Evolutionary conservation across 306 rosid species (phyloP), one percentile per base, ranked within the genome.

Genomic region (Vicia faba): DNA sequence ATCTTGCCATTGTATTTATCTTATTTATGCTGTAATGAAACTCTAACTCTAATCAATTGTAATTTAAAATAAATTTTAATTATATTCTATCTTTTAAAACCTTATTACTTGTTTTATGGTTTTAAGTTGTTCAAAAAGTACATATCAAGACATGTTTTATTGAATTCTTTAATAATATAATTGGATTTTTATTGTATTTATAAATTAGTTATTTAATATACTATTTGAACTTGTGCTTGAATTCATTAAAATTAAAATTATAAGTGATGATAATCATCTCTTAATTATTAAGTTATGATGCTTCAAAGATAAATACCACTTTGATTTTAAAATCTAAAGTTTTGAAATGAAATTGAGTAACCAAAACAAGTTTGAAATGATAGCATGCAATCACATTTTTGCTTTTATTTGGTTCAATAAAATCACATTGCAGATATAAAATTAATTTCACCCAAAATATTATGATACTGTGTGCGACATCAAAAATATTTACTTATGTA

Each of bases 71-170:
- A 43, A n/a, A 25, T 36, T 18, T 36, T 10, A 36, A 39, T 60
- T 60, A 14, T 16, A 16, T 60, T 60, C 29, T 16, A 16, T 60
- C 48, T 38, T 60, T 60, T 18, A 60, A 60, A 1, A 60, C 8
- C 41, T 60, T 33, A 14, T 60, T 15, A 13, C 39, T 12, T 11
- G 6, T 33, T 33, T 31, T 7, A 60, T 14, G 11, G n/a, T 38
- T 38, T 9, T 36, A 36, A 61, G 11, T 36, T 16, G 48, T 38
- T 61, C 5, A 11, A 18, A 61, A 10, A 20, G 31, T 61, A 40
- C 51, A 5, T 16, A 61, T 23, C 19, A 39, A 61, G 5, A 61
- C 11, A 40, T 38, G 19, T 20, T 20, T 61, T 18, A 60, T 60
- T 38, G 46, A 38, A 11, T 61, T 61, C 5, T 38, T 18, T 11